These are phyloP conservation scores for Polygonum aviculare DNA, from an alignment of 148 eudicot species.

Conservation along the genomic window DNA sequence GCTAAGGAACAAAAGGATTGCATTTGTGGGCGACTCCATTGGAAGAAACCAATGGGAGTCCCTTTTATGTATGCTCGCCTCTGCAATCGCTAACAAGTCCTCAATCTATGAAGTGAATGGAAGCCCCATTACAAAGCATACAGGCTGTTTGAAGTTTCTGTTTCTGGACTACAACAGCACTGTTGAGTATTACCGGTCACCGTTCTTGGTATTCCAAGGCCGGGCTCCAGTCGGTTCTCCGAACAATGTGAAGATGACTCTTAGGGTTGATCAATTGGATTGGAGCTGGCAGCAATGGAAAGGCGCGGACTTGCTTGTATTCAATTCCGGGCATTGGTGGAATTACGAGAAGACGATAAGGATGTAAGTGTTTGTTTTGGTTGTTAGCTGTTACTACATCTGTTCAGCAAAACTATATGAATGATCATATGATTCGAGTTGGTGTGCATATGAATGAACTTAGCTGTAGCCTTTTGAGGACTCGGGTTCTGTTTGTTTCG, in stretches of 20 bases:
- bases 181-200: constrained; percentile 57
- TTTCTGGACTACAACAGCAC: constrained; percentile 58
- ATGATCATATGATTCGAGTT: no score
- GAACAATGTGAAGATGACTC: constrained; percentile 23
- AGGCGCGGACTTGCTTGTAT: constrained; percentile 38
- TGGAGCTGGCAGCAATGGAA: constrained; percentile 48
- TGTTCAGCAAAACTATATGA: no score
- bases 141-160: constrained; percentile 42
- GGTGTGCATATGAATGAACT: no score
- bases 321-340: constrained; percentile 75
- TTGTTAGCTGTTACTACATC: no score
- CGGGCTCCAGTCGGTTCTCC: constrained; percentile 36
- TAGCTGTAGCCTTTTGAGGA: not conserved
- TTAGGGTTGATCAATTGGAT: constrained; percentile 54
- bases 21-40: constrained; percentile 65
- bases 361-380: constrained; percentile 22
- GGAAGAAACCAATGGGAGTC: constrained; percentile 84
- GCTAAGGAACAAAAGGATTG: constrained; percentile 46
- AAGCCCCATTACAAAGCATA: constrained; percentile 53
- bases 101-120: constrained; percentile 50
- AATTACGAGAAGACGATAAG: constrained; percentile 45
- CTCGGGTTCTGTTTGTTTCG: not conserved
- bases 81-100: constrained; percentile 44
- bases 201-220: constrained; percentile 38
- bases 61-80: constrained; percentile 52